Evolutionary conservation across 2,329 filamentous ascomycete species (phyloP).

Genomic region (Tolypocladium sp.): DNA sequence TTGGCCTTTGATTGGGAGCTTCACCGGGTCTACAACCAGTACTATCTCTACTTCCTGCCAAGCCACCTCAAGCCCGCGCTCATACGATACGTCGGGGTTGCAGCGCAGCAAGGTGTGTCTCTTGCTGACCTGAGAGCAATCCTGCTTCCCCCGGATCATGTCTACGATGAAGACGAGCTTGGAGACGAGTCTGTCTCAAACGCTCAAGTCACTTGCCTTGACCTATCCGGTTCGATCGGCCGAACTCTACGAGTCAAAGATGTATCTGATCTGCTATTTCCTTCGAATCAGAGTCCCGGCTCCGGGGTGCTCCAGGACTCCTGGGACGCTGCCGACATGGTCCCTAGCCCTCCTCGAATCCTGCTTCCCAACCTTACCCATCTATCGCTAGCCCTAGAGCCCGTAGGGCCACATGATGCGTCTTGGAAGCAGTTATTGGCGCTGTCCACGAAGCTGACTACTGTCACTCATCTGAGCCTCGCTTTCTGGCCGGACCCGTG

Average conservation of each 20-base stretch:
- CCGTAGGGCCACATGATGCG: constrained; percentile 20
- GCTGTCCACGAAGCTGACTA: constrained; percentile 41
- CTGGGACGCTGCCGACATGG: constrained; percentile 37
- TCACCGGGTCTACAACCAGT: constrained; percentile 45
- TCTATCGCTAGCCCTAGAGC: constrained; percentile 45
- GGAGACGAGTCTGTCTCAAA: constrained; percentile 13
- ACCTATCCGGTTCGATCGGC: constrained; percentile 44
- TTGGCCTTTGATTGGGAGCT: constrained; percentile 47
- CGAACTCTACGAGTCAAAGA: constrained; percentile 42
- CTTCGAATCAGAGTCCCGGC: constrained; percentile 12
- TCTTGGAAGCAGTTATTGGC: constrained; percentile 52
- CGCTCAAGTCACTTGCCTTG: constrained; percentile 38
- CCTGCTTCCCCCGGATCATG: constrained; percentile 23
- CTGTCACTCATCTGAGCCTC: constrained; percentile 51
- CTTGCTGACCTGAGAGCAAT: constrained; percentile 40
- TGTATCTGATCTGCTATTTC: constrained; percentile 40
- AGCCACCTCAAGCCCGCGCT: constrained; percentile 42
- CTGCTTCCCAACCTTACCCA: constrained; percentile 51
- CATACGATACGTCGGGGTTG: constrained; percentile 38
- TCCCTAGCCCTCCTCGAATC: constrained; percentile 20
- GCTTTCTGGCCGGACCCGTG: constrained; percentile 54
- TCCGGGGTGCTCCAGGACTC: constrained; percentile 34
- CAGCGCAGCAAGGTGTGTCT: constrained; percentile 36
- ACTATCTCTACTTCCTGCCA: constrained; percentile 47
- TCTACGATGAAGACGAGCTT: constrained; percentile 15